Base-by-base conservation (phyloP, 1,139 yeast species). In the Wickerhamiella pararugosa region DNA sequence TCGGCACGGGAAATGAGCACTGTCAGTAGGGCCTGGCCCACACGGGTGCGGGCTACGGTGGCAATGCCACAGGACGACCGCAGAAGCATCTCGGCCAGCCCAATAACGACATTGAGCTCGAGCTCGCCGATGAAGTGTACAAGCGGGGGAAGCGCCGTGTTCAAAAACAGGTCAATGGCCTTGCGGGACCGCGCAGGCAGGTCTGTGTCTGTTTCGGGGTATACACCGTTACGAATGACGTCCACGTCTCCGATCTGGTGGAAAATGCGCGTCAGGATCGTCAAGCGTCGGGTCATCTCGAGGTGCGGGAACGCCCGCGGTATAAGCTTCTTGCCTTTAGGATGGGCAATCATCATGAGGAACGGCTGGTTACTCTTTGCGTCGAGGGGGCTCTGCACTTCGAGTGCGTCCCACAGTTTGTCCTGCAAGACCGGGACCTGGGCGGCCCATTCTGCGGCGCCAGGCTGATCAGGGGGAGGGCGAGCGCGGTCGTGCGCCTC, bases 1-100 rank as follows among this genome's bases (percentile, higher is more conserved):
- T 90, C 97, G 25, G 95, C 93, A 55, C 96, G 76, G 5, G 96
- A 83, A 48, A 87, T 76, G 51, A 90, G 67, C 10, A 93, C 84
- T 0, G 97, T 90, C 46, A 87, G 72, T 47, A 87, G 68, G 4
- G 94, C 80, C 54, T 86, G 73, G 15, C 97, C 97, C 50, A 83
- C 73, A 61, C 82, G 83, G 40, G 95, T 83, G 56, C 77, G 75
- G 10, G 87, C 73, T 29, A 82, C 76, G 51, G 77, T 73, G 41
- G 61, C 71, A 55, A 79, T 79, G 53, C 79, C 79, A 39, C 52
- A 47, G 30, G 53, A 49, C 51, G 76, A 78, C 8, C 32, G 7
- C 48, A 84, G 74, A 53, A 86, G 65, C 45, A 79, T 76, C 39
- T 79, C 77, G 51, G 87, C 66, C 49, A 86, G 67, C n/a, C 86